Evolutionary conservation across 1,139 yeast species (phyloP).

Genomic region (Magnusiomyces suaveolens): DNA sequence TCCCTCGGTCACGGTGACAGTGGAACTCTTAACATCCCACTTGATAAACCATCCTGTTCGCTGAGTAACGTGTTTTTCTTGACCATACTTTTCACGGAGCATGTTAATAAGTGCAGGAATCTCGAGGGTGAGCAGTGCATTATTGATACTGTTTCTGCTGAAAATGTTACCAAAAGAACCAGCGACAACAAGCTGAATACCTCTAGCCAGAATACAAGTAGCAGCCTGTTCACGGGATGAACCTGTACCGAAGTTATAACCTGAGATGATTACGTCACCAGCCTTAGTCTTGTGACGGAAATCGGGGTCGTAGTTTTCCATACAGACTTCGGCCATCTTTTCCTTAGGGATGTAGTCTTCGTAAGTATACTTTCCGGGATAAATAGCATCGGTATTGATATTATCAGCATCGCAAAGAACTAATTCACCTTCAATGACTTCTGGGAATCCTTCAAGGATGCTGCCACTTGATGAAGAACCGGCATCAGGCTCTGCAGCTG

Average conservation of each 20-base stretch:
- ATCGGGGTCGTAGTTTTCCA: slow-evolving; percentile 95
- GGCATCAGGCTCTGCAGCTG: slow-evolving; percentile 28
- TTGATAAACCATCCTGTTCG: slow-evolving; percentile 89
- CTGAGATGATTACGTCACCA: slow-evolving; percentile 83
- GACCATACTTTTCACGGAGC: slow-evolving; percentile 56
- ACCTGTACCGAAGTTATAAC: slow-evolving; percentile 95
- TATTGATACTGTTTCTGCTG: slow-evolving; percentile 89
- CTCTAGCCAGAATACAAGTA: slow-evolving; percentile 88
- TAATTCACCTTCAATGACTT: slow-evolving; percentile 76
- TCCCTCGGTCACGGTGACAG: slow-evolving; percentile 66
- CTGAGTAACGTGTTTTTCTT: slow-evolving; percentile 60
- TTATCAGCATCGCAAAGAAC: slow-evolving; percentile 95
- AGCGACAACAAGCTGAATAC: slow-evolving; percentile 83
- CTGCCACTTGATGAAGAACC: slow-evolving; percentile 45
- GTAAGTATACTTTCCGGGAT: slow-evolving; percentile 97
- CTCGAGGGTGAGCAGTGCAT: slow-evolving; percentile 86
- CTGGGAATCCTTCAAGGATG: slow-evolving; percentile 84
- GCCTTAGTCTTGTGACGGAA: slow-evolving; percentile 71
- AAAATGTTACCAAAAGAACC: slow-evolving; percentile 97
- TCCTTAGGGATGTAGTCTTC: slow-evolving; percentile 93
- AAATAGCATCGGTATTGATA: slow-evolving; percentile 95
- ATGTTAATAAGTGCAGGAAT: slow-evolving; percentile 75
- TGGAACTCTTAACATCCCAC: slow-evolving; percentile 87
- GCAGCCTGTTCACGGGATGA: slow-evolving; percentile 99
- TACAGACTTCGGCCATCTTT: slow-evolving; percentile 97